phyloP scores from a whole-genome alignment of 1,284 basidiomycete species.

The Inonotus hispidus region DNA sequence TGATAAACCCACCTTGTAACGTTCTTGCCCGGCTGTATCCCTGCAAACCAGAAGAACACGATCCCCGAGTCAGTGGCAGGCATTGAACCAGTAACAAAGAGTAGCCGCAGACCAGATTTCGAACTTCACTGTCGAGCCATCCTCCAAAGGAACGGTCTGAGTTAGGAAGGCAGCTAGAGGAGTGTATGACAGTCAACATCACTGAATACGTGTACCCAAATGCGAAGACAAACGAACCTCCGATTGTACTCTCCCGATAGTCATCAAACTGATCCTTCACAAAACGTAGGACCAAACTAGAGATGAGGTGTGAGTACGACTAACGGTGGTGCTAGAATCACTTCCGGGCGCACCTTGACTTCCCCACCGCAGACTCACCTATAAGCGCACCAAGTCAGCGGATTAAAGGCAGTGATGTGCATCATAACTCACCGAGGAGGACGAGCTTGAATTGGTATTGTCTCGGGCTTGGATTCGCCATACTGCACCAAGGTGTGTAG shows the following conservation, averaged over 20 bases:
- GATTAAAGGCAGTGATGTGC: constrained; percentile 10
- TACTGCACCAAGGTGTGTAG: constrained; percentile 32
- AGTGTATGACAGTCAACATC: constrained; percentile 11
- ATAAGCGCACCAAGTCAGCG: constrained; percentile 12
- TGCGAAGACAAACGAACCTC: constrained; percentile 44
- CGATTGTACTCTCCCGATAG: constrained; percentile 89
- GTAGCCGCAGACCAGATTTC: constrained; percentile 81
- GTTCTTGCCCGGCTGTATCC: constrained; percentile 92
- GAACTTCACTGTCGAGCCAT: constrained; percentile 91
- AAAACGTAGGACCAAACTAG: constrained; percentile 87
- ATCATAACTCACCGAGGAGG: constrained; percentile 62
- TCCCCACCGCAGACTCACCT: constrained; percentile 97
- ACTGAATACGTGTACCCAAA: constrained; percentile 19
- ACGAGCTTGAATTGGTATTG: constrained; percentile 90
- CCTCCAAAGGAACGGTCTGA: constrained; percentile 89
- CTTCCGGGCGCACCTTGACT: constrained; percentile 66
- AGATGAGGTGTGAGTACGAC: not conserved
- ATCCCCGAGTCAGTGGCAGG: not conserved
- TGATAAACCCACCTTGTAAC: constrained; percentile 68
- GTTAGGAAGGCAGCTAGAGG: constrained; percentile 87
- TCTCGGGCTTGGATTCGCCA: constrained; percentile 58
- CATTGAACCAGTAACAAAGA: not conserved
- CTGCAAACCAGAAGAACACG: constrained; percentile 32
- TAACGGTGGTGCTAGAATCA: not conserved
- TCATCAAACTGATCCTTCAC: constrained; percentile 98